These are phyloP conservation scores for Calonectria honghensis DNA, from an alignment of 2,329 filamentous ascomycete species.

Conservation along the genomic window DNA sequence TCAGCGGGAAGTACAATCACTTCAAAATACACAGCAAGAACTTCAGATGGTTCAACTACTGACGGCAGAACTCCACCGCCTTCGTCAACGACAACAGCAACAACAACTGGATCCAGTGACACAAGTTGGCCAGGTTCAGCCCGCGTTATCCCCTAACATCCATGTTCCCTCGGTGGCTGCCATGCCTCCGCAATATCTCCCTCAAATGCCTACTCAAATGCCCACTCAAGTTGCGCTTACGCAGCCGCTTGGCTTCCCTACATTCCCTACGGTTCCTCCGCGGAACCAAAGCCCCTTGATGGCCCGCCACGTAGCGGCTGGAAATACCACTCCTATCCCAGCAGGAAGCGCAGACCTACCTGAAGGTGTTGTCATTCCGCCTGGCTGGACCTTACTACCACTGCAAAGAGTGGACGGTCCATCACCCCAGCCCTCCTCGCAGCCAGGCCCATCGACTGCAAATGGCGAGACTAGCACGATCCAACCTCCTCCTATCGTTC, in stretches of 20 bases:
- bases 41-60: conserved; percentile 80
- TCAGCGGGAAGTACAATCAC: conserved; percentile 77
- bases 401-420: conserved; percentile 72
- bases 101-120: conserved; percentile 56
- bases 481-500: conserved; percentile 42
- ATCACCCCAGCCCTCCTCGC: conserved; percentile 52
- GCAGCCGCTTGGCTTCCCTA: conserved; percentile 46
- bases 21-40: conserved; percentile 80
- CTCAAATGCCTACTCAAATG: conserved; percentile 45
- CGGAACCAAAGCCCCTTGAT: conserved; percentile 65
- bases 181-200: conserved; percentile 43
- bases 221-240: conserved; percentile 44
- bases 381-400: conserved; percentile 79
- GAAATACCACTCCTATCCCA: conserved; percentile 71
- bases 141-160: conserved; percentile 38
- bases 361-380: conserved; percentile 77
- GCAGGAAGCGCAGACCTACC: conserved; percentile 77
- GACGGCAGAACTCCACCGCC: conserved; percentile 79
- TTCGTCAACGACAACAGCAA: conserved; percentile 72
- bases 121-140: conserved; percentile 48
- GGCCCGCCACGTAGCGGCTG: conserved; percentile 68
- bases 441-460: conserved; percentile 47
- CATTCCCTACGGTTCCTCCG: conserved; percentile 55
- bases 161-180: conserved; percentile 38
- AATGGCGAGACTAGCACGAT: conserved; percentile 44